phyloP scores from a whole-genome alignment of 345 rosid genomes.

The Orychophragmus violaceus region DNA sequence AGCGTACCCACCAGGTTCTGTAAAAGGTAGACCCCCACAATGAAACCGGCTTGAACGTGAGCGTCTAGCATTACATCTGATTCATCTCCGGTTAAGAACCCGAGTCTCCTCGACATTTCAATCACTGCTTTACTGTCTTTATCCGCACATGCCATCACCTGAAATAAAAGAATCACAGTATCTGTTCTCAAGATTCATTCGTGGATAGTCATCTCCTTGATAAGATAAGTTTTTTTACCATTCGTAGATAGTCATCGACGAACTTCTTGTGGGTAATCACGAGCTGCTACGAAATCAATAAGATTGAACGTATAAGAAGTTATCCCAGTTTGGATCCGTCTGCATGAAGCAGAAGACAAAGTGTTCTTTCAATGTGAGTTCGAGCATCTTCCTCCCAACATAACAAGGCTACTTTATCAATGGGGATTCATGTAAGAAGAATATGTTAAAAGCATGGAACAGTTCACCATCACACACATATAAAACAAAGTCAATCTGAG shows the following conservation, averaged over 20 bases:
- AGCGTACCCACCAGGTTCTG: conserved; percentile 69
- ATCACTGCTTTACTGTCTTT: conserved; percentile 58
- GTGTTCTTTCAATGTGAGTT: conserved; percentile 79
- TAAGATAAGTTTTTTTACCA: conserved; percentile 52
- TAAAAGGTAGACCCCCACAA: no score
- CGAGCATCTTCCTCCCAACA: conserved; percentile 80
- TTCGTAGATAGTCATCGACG: conserved; percentile 79
- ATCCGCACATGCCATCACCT: conserved; percentile 90
- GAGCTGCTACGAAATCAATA: conserved; percentile 94
- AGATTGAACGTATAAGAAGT: conserved; percentile 78
- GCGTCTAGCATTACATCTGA: conserved; percentile 78
- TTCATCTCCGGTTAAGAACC: conserved; percentile 85
- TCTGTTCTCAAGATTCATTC: neutral
- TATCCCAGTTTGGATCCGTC: conserved; percentile 97
- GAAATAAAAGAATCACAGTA: neutral
- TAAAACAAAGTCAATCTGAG: no score
- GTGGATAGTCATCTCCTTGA: no score
- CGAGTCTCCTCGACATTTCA: conserved; percentile 80
- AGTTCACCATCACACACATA: neutral
- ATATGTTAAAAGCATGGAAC: conserved; percentile 6
- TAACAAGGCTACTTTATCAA: conserved; percentile 78
- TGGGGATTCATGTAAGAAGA: conserved; percentile 63
- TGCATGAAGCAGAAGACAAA: conserved; percentile 89
- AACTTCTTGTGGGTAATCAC: conserved; percentile 81
- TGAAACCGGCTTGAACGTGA: conserved; percentile 82